Evolutionary conservation across 1,284 basidiomycete species (phyloP), one percentile per base, ranked within the genome.

Genomic region (Ceratobasidium sp.): DNA sequence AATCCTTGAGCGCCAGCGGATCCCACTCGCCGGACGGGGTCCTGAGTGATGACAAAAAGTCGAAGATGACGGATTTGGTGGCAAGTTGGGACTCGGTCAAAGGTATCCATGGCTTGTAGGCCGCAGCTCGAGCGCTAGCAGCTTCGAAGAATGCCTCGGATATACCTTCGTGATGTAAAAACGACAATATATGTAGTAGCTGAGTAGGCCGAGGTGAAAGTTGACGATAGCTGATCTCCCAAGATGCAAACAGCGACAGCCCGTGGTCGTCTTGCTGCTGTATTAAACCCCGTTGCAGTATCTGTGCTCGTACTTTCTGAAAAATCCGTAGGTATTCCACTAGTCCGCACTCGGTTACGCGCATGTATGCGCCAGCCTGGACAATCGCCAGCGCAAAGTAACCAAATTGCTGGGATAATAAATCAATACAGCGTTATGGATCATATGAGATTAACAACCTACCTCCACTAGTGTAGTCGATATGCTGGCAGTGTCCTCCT

Each of bases 321-420:
- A 14, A 63, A 16, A 38, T 63, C 2, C 2, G 8, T 6, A 64
- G 30, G 26, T 64, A 63, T 16, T 50, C 46, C 1, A 32, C 47
- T 7, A 63, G 26, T 16, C 26, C 49, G 30, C 30, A 50, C 28
- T 49, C 46, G 3, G 30, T 38, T 2, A 23, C n/a, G 11, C 18
- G 35, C 6, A 52, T 64, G 16, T 64, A 64, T 64, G 62, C 62
- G n/a, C 18, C 62, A 5, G 62, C n/a, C 47, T 64, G 62, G 8
- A 43, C 35, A 35, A 52, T 64, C 3, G 62, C 62, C 1, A 64
- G 38, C 2, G 62, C 62, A 11, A 41, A 47, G 21, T 32, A 43
- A 0, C 62, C 62, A 23, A 64, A 21, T 26, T 23, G 23, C 62
- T 64, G n/a, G n/a, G n/a, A 47, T 16, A 14, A 11, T 38, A n/a